Evolutionary conservation across 2,329 filamentous ascomycete species (phyloP), one percentile per base, ranked within the genome.

Genomic region (Biscogniauxia marginata): DNA sequence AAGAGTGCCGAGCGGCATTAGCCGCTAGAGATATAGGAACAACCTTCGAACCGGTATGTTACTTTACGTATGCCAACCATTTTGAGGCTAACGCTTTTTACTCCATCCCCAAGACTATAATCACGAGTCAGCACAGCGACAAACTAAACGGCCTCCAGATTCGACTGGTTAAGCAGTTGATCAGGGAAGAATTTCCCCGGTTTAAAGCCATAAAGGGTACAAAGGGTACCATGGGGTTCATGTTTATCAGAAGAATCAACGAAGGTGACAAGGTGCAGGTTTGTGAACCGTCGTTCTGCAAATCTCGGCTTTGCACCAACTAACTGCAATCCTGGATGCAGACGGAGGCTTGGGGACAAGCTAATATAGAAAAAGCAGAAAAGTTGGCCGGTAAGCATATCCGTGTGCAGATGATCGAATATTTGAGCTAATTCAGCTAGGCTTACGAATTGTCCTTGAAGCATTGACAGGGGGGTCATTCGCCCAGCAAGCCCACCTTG

Each of bases 391-490:
- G 30, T 39, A n/a, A 34, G 47, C 21, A 9, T 18, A 34, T 7
- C 4, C 21, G 3, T 18, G 45, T 16, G 8, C 18, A 7, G 47
- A 8, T 7, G 1, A 13, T 5, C 2, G 21, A 19, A n/a, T 56
- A 18, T 6, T 25, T 13, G 16, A 53, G 53, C 53, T 46, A 56
- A 9, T 57, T 54, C 50, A 22, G 24, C 19, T 58, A 67, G 65
- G 63, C 3, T 51, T 72, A 18, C 64, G 70, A 20, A 63, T 70
- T 21, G 46, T 75, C 13, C 63, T 73, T n/a, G 72, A 74, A 46
- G 71, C 71, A 25, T 58, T 74, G 16, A 55, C 64, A 2, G 71
- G 71, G 2, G 62, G 62, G 3, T 56, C 64, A 3, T 73, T 74
- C 50, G 63, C 63, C 1, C 18, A 51, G 2, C 56, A 55, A 7